Conservation (phyloP, 2,329 filamentous ascomycete species). For the Fusarium sp. region DNA sequence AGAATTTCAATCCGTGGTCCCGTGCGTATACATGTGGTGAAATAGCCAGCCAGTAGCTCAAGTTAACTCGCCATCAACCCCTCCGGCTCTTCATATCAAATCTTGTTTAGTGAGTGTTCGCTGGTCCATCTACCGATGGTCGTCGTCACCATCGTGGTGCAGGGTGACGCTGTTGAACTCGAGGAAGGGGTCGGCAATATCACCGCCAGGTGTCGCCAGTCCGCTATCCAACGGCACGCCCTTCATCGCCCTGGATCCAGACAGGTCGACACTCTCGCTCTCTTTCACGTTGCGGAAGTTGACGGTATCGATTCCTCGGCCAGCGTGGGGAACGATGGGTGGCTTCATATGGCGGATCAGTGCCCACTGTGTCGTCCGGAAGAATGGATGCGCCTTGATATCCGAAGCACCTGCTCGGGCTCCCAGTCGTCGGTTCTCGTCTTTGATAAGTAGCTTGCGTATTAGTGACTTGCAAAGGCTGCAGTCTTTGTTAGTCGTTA, state of each 20-base stretch:
- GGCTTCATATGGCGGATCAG: slow-evolving; percentile 98
- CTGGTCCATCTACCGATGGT: slow-evolving; percentile 49
- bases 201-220: slow-evolving; percentile 84
- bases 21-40: slow-evolving; percentile 39
- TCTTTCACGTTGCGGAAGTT: slow-evolving; percentile 99
- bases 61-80: slow-evolving; percentile 14
- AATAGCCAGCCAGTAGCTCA: slow-evolving; percentile 27
- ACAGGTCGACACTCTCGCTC: slow-evolving; percentile 91
- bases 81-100: slow-evolving; percentile 8
- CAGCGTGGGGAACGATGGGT: slow-evolving; percentile 93
- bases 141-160: slow-evolving; percentile 93
- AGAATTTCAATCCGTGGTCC: slow-evolving; percentile 41
- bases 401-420: slow-evolving; percentile 96
- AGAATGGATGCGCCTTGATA: slow-evolving; percentile 96
- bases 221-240: slow-evolving; percentile 90
- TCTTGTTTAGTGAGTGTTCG: slow-evolving; percentile 3
- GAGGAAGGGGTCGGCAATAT: slow-evolving; percentile 90
- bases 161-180: slow-evolving; percentile 99
- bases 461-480: slow-evolving; percentile 97
- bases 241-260: slow-evolving; percentile 68
- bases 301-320: slow-evolving; percentile 89
- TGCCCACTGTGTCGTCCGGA: slow-evolving; percentile 95
- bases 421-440: slow-evolving; percentile 92
- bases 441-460: slow-evolving; percentile 96
- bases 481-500: slow-evolving; percentile 1